Evolutionary conservation across 805 yeast genomes (phyloP).

Genomic region (Ogataea siamensis): DNA sequence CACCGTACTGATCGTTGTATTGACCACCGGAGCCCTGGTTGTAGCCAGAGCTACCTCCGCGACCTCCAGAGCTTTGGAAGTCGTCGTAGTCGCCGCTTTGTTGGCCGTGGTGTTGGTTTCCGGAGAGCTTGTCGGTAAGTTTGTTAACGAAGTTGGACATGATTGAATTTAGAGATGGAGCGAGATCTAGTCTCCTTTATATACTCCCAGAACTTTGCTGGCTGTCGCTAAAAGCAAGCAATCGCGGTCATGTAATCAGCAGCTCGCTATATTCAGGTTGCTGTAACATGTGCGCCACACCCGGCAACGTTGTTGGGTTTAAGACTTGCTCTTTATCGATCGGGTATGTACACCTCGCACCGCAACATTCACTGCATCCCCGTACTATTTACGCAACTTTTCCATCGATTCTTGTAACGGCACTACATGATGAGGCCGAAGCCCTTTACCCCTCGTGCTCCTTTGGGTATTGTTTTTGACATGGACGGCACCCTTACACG

Average conservation of each 20-base stretch:
- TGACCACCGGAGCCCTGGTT: neutral
- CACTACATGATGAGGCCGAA: conserved; percentile 3
- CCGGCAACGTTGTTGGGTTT: too few relatives aligned
- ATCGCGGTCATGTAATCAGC: neutral
- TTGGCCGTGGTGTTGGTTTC: conserved; percentile 6
- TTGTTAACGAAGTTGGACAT: conserved; percentile 15
- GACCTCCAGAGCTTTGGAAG: conserved; percentile 3
- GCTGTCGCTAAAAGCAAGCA: conserved; percentile 6
- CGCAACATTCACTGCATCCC: neutral
- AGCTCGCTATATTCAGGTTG: neutral
- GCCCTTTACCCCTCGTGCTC: conserved; percentile 3
- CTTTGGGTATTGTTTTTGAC: conserved; percentile 59
- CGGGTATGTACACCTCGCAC: conserved; percentile 4
- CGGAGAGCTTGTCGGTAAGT: conserved; percentile 11
- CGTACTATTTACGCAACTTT: neutral
- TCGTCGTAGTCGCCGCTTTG: conserved; percentile 6
- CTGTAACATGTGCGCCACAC: neutral
- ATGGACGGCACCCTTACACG: conserved; percentile 78
- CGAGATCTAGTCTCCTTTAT: too few relatives aligned
- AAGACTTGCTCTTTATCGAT: too few relatives aligned
- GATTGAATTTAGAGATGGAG: too few relatives aligned
- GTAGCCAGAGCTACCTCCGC: neutral
- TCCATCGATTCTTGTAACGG: neutral
- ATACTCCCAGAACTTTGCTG: conserved; percentile 4
- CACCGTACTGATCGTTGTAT: neutral